Percentiles rank a stretch among this genome's conserved stretches.
phyloP scores from a whole-genome alignment of 371 early-diverging fungal genomes.

The Mucor lusitanicus region DNA sequence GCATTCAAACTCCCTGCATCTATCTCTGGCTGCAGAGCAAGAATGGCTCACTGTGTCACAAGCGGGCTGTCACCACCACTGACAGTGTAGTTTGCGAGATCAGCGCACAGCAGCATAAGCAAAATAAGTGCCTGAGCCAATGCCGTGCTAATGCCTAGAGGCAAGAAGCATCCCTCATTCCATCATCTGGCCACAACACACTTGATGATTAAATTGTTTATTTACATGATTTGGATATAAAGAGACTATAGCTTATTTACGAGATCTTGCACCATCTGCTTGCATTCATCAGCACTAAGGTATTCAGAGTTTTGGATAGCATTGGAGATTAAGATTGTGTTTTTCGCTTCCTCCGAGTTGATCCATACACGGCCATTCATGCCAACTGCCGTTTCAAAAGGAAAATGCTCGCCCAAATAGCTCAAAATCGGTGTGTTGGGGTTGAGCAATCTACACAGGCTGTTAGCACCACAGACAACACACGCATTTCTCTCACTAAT shows the following conservation, averaged over 20 bases:
- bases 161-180: too few species aligned
- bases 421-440: conserved; percentile 69
- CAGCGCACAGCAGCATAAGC: too few species aligned
- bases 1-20: conserved; percentile 2
- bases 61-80: background rate
- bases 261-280: conserved; percentile 63
- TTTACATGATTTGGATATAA: background rate
- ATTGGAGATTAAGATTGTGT: conserved; percentile 69
- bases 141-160: too few species aligned
- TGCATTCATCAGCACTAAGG: conserved; percentile 60
- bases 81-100: too few species aligned
- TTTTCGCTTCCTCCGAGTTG: conserved; percentile 59
- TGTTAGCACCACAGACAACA: background rate
- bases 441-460: conserved; percentile 61
- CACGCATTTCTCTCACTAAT: background rate
- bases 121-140: too few species aligned
- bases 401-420: conserved; percentile 68
- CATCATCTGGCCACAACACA: too few species aligned
- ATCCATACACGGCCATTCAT: conserved; percentile 96
- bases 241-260: conserved; percentile 17
- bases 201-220: background rate
- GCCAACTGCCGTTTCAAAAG: conserved; percentile 90
- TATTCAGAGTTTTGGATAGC: conserved; percentile 79
- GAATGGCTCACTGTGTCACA: background rate
- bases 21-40: background rate